These are phyloP conservation scores for Gossypium schwendimanii DNA, from an alignment of 441 rosid genomes.

Conservation along the genomic window DNA sequence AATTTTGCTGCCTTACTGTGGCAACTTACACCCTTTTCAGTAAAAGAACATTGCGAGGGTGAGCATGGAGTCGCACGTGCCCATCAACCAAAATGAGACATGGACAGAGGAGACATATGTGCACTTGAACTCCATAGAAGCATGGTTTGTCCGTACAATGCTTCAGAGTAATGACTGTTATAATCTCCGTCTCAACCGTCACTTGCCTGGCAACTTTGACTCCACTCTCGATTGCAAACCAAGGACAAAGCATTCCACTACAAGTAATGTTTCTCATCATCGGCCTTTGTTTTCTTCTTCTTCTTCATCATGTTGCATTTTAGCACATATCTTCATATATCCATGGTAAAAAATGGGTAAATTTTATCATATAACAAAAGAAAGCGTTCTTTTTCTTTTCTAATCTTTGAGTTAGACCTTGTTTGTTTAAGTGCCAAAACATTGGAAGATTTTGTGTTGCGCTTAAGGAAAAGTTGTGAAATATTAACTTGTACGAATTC, in stretches of 20 bases:
- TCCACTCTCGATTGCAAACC: conserved; percentile 37
- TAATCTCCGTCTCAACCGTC: conserved; percentile 38
- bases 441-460: background rate
- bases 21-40: no score
- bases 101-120: conserved; percentile 66
- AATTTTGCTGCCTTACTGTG: no score
- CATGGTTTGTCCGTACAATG: conserved; percentile 45
- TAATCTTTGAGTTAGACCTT: no score
- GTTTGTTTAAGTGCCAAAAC: background rate
- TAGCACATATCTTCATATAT: background rate
- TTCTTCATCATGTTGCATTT: background rate
- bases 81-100: background rate
- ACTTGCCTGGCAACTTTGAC: conserved; percentile 46
- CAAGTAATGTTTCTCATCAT: conserved; percentile 14
- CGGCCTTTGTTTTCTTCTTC: background rate
- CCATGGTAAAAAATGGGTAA: background rate
- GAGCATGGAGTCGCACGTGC: background rate
- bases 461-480: no score
- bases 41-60: no score
- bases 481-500: no score
- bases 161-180: conserved; percentile 20
- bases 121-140: conserved; percentile 47
- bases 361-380: background rate
- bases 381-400: no score
- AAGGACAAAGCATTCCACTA: conserved; percentile 19